Evolutionary conservation across 352 stramenopile genomes (phyloP), one percentile per base, ranked within the genome.

Genomic region (Phytopythium kandeliae): DNA sequence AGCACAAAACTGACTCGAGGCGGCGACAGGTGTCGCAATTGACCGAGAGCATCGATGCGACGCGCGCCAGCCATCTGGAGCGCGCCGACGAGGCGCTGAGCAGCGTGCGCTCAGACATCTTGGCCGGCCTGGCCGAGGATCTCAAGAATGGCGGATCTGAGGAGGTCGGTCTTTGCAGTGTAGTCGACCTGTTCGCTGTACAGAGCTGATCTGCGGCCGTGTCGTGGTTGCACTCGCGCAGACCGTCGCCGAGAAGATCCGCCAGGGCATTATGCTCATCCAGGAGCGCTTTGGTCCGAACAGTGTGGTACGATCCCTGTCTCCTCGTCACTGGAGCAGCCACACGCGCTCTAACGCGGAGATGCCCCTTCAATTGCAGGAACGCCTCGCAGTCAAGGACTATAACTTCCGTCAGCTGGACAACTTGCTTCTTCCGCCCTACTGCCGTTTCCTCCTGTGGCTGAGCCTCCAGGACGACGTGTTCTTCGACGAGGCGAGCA

Each of bases 401-500:
- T 95, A 93, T 66, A 91, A 95, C 62, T 95, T 95, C 45, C 83
- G 81, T 12, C 82, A 93, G 55, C 78, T 95, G 1, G 81, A 93
- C 51, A 93, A 91, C 51, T 40, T 93, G 46, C 49, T 95, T 25
- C 54, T 95, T 11, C 85, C 85, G 50, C 85, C 85, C n/a, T 95
- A 95, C 65, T 92, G 77, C 57, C 82, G 85, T 15, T 93, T 95
- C 49, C 51, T 95, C n/a, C 55, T 95, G 40, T 95, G 85, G 85
- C 78, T 95, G 34, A 93, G 82, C 52, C 88, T 91, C 38, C 85
- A 95, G 41, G 77, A 92, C 31, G 84, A 95, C 43, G 62, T 62
- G 5, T 95, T 95, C 50, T 95, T 91, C 55, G 78, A 90, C 35
- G 72, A 93, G 63, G 58, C 69, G 6, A 86, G 71, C 50, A 60